Evolutionary conservation across 495 filamentous ascomycete genomes (phyloP).

Genomic region (Penicillium lividum): DNA sequence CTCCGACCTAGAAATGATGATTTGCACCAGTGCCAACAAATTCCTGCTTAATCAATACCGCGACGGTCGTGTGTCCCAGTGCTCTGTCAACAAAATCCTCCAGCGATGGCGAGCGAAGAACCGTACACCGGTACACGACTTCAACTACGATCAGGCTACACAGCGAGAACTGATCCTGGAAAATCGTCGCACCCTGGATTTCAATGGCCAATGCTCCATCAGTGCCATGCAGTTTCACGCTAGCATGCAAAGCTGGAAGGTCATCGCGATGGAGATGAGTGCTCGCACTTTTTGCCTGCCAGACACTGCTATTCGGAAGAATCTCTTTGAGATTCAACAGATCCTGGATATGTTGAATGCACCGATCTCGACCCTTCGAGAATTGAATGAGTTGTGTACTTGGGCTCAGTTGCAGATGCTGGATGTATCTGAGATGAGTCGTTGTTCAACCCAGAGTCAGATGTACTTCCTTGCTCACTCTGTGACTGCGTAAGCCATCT

Average conservation of each 20-base stretch:
- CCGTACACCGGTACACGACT: conserved; percentile 54
- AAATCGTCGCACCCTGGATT: conserved; percentile 52
- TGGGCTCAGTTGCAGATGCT: conserved; percentile 15
- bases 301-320: conserved; percentile 55
- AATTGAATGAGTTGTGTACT: conserved; percentile 41
- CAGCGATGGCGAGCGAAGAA: conserved; percentile 52
- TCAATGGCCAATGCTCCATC: conserved; percentile 44
- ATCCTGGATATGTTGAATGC: conserved; percentile 57
- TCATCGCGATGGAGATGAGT: conserved; percentile 50
- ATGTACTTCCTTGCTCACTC: neutral
- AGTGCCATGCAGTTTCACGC: conserved; percentile 40
- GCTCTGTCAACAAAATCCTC: conserved; percentile 49
- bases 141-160: conserved; percentile 58
- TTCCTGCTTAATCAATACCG: conserved; percentile 50
- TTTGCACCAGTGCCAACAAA: conserved; percentile 51
- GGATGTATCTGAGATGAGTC: neutral
- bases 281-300: conserved; percentile 57
- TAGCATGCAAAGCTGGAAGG: conserved; percentile 55
- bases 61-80: conserved; percentile 45
- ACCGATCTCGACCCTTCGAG: conserved; percentile 34
- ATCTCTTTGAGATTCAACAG: conserved; percentile 52
- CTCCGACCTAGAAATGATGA: conserved; percentile 56
- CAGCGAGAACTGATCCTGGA: conserved; percentile 53
- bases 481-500: neutral
- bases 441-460: neutral